Evolutionary conservation across 192 early-diverging fungal species (phyloP), one percentile per base, ranked within the genome.

Genomic region (Lobosporangium transversale): DNA sequence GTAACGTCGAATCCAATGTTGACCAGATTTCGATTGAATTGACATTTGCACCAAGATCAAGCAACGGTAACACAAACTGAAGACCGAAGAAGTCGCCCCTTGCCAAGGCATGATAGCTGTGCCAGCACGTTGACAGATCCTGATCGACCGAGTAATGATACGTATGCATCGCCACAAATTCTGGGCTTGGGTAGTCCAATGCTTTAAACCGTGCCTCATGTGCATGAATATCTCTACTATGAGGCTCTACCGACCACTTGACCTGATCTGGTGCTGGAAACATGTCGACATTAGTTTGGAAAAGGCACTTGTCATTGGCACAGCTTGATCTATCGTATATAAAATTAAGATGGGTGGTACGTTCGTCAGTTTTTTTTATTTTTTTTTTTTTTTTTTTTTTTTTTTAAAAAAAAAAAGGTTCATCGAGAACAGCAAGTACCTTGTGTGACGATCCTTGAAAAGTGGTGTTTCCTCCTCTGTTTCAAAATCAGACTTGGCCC

Each of bases 241-340:
- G 48, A 18, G 50, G 43, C 27, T 66, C 64, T 11, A 40, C 27
- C 2, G 64, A 59, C 68, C 83, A 75, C 50, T 80, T 70, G 14
- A 88, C 63, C 8, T 24, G 18, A 2, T 73, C 71, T 33, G 84
- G 85, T 20, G 27, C 17, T 33, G 83, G 84, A 53, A 86, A 84
- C 49, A 82, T 75, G 52, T 80, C 83, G n/a, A 80, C 71, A 50
- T 70, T 83, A n/a, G 85, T 86, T 20, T 79, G 68, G 30, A 88
- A 86, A 33, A 88, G 71, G 42, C 84, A 86, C 53, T 80, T 83
- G 55, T 85, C 84, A 32, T 86, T 84, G 31, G 58, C 32, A 43
- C 84, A 86, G 20, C 82, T 75, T 17, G 86, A 80, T 59, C 85
- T 86, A n/a, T n/a, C n/a, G n/a, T n/a, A n/a, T n/a, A n/a, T n/a